A percentile compares a stretch with the other conserved stretches of the same genome.
These are phyloP conservation scores for Neurospora sp. DNA, from an alignment of 495 filamentous ascomycete species.

Conservation along the genomic window DNA sequence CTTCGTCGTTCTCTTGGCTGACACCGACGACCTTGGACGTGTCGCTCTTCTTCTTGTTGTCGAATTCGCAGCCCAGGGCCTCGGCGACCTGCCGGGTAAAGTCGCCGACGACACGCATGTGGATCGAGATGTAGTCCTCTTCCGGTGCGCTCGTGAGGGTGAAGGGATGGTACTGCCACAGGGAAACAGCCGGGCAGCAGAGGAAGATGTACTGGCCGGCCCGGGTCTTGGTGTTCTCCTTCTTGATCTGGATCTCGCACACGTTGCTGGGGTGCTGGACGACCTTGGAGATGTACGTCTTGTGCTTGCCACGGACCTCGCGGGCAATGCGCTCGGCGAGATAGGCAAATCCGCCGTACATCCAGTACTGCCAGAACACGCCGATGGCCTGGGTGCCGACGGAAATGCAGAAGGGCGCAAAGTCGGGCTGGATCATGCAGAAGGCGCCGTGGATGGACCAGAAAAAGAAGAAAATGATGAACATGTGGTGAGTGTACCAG, in stretches of 20 bases:
- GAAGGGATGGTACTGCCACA: constrained; percentile 75
- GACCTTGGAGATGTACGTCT: constrained; percentile 72
- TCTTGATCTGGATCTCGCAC: constrained; percentile 78
- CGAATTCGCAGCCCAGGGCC: constrained; percentile 60
- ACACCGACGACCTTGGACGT: constrained; percentile 54
- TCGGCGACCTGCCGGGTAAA: constrained; percentile 56
- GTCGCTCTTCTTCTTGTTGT: constrained; percentile 42
- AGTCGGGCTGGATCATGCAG: constrained; percentile 72
- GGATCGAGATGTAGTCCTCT: constrained; percentile 74
- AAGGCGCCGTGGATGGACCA: constrained; percentile 73
- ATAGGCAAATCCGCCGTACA: constrained; percentile 64
- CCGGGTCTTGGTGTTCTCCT: constrained; percentile 63
- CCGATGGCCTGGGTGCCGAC: constrained; percentile 50
- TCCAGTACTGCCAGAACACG: constrained; percentile 75
- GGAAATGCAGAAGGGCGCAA: constrained; percentile 55
- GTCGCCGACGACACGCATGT: constrained; percentile 61
- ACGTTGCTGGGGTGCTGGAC: constrained; percentile 77
- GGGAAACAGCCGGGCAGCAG: constrained; percentile 67
- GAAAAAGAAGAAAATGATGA: constrained; percentile 71
- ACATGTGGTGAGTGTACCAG: constrained; percentile 73
- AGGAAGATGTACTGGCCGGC: constrained; percentile 78
- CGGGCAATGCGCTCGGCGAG: constrained; percentile 58
- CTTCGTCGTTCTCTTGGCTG: constrained; percentile 44
- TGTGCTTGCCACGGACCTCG: constrained; percentile 60
- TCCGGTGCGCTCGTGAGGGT: constrained; percentile 70